A percentile compares a stretch with the other conserved stretches of the same genome.
Evolutionary conservation across 495 filamentous ascomycete species (phyloP).

Genomic region (Podospora pseudopauciseta): DNA sequence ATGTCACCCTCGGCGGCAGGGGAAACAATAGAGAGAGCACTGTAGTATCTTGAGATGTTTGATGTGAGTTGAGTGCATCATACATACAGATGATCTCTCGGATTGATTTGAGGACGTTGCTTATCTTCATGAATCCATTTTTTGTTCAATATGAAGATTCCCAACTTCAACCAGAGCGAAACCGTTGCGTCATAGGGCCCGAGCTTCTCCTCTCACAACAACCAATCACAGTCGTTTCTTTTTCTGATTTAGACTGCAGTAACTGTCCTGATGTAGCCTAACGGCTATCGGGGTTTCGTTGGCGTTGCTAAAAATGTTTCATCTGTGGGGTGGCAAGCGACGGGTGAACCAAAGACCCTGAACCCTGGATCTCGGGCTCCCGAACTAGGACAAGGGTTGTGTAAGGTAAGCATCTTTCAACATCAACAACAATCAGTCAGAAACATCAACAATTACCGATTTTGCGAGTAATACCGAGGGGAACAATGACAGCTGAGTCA

Average conservation of each 20-base stretch:
- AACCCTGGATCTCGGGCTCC: neutral
- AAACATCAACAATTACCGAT: neutral
- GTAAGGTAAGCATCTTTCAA: neutral
- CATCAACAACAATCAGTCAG: neutral
- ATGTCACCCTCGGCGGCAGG: constrained; percentile 1
- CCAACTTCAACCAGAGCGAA: neutral
- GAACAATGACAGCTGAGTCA: neutral
- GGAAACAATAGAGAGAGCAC: neutral
- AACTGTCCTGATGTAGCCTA: neutral
- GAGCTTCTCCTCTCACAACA: neutral
- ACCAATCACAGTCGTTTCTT: neutral
- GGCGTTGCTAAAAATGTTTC: constrained; percentile 2
- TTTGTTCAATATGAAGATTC: neutral
- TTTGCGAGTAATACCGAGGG: neutral
- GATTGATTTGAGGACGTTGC: neutral
- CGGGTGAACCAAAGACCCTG: neutral
- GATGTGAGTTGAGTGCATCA: neutral
- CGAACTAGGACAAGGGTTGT: neutral
- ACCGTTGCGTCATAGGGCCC: neutral
- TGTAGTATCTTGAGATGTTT: neutral
- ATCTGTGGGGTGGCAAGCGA: neutral
- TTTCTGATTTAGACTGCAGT: neutral
- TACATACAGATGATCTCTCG: neutral
- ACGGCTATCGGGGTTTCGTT: neutral
- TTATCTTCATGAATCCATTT: neutral